A percentile compares a stretch with the other conserved stretches of the same genome.
These are phyloP conservation scores for Cryphonectria carpinicola DNA, from an alignment of 2,329 filamentous ascomycete species.

Conservation along the genomic window DNA sequence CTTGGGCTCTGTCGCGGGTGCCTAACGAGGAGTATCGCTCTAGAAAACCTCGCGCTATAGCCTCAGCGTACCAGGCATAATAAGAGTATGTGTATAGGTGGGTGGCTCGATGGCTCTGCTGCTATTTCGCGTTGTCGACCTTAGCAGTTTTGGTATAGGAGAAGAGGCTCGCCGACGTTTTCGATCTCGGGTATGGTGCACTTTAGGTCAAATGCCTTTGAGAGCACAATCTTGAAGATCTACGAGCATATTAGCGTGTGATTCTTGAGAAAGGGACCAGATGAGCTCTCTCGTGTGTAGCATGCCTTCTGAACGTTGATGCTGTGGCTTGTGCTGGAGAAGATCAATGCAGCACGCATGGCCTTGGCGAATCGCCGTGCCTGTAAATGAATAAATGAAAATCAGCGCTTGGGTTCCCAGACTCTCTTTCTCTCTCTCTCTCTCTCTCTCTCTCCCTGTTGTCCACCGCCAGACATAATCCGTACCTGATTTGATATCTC, in stretches of 20 bases:
- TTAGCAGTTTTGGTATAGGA: conserved; percentile 78
- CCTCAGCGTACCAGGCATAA: background rate
- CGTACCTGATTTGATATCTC: conserved; percentile 94
- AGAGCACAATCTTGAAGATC: conserved; percentile 99
- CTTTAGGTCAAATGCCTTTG: conserved; percentile 97
- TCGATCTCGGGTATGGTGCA: conserved; percentile 99
- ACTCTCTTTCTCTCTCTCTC: background rate
- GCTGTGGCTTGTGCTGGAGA: conserved; percentile 98
- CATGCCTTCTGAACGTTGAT: conserved; percentile 97
- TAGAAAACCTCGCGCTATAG: background rate
- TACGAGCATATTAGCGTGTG: conserved; percentile 43
- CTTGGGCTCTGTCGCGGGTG: background rate
- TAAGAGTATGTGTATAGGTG: background rate
- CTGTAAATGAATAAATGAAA: conserved; percentile 47
- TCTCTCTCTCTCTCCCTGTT: background rate
- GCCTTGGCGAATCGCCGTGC: conserved; percentile 95
- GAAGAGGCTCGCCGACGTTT: conserved; percentile 91
- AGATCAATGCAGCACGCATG: conserved; percentile 97
- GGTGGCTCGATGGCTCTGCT: background rate
- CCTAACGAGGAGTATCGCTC: background rate
- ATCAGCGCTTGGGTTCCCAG: conserved; percentile 30
- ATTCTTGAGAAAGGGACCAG: too few relatives aligned
- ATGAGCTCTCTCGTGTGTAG: background rate
- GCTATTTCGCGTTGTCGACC: conserved; percentile 11
- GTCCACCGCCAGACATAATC: conserved; percentile 25